Evolutionary conservation across 768 basidiomycete genomes (phyloP), one percentile per base, ranked within the genome.

Genomic region (Dioszegia hungarica): DNA sequence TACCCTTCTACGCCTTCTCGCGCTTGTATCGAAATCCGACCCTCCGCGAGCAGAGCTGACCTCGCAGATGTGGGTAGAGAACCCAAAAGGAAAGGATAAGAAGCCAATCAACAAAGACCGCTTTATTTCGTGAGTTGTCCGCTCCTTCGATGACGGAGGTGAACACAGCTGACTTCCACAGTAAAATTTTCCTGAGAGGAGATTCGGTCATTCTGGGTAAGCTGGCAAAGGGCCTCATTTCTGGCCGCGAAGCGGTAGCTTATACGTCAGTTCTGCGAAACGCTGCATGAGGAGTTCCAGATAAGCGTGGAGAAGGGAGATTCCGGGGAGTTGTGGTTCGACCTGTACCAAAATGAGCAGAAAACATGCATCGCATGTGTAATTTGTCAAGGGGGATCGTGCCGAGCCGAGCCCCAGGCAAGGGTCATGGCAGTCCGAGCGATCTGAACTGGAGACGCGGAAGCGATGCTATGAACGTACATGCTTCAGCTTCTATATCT

Each of bases 41-140:
- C n/a, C n/a, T n/a, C n/a, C n/a, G n/a, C n/a, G n/a, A n/a, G n/a
- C n/a, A n/a, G 15, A n/a, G 39, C 50, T 52, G 33, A 45, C 38
- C 2, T 59, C 58, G 31, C 60, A 99, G 91, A 98, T 98, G 94
- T 98, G 95, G 95, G 97, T 93, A 20, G 95, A 99, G 77, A 77
- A 86, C 44, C 95, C 95, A 19, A 98, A 97, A 78, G 92, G 91
- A 37, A 98, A 98, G 80, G 91, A 91, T 74, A 97, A 95, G 81
- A 98, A 97, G 74, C 90, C 95, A 6, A 86, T 98, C 55, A 98
- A 98, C 81, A 98, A 98, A 79, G 95, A 98, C 78, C 84, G 95
- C 45, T 99, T 98, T 80, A 94, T 99, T 76, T 75, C 73, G 74
- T 73, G 57, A 56, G 73, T 64, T 29, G 24, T 25, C 19, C 49